Evolutionary conservation across 495 filamentous ascomycete genomes (phyloP).

Genomic region (Immersiella caudata): DNA sequence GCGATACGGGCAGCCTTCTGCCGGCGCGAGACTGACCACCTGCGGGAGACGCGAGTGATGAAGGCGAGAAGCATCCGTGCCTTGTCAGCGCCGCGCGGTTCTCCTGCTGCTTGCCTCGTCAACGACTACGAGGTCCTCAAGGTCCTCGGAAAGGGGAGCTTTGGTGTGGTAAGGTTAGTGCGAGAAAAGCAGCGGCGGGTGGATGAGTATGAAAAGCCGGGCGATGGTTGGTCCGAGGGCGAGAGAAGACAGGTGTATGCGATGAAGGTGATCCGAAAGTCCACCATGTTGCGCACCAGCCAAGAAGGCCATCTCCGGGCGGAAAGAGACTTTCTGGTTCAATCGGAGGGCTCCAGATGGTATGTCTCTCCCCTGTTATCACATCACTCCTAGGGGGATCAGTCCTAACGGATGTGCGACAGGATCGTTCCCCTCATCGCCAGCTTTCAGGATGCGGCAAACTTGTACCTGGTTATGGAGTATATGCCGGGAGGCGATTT

Average conservation of each 20-base stretch:
- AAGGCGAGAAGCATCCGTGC: constrained; percentile 60
- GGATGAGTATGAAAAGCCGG: neutral
- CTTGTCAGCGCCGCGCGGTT: constrained; percentile 34
- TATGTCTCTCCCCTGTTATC: too few relatives aligned
- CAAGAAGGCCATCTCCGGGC: constrained; percentile 93
- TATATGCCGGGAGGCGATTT: constrained; percentile 98
- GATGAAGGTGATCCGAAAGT: constrained; percentile 96
- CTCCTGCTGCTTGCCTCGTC: constrained; percentile 29
- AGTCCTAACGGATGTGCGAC: constrained; percentile 15
- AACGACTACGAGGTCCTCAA: constrained; percentile 78
- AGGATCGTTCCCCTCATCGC: constrained; percentile 82
- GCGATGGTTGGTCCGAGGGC: constrained; percentile 28
- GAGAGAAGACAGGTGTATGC: constrained; percentile 70
- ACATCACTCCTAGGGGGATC: neutral
- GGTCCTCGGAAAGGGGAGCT: constrained; percentile 93
- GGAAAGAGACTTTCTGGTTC: constrained; percentile 88
- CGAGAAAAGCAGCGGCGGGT: constrained; percentile 56
- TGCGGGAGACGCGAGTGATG: constrained; percentile 71
- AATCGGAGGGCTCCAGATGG: constrained; percentile 80
- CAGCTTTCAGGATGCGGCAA: constrained; percentile 82
- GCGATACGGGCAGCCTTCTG: constrained; percentile 61
- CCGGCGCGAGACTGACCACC: constrained; percentile 69
- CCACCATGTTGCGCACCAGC: constrained; percentile 81
- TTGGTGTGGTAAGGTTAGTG: constrained; percentile 87
- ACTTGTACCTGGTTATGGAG: constrained; percentile 93